Base-by-base conservation (phyloP, 805 yeast genomes). In the Kazachstania taianensis region DNA sequence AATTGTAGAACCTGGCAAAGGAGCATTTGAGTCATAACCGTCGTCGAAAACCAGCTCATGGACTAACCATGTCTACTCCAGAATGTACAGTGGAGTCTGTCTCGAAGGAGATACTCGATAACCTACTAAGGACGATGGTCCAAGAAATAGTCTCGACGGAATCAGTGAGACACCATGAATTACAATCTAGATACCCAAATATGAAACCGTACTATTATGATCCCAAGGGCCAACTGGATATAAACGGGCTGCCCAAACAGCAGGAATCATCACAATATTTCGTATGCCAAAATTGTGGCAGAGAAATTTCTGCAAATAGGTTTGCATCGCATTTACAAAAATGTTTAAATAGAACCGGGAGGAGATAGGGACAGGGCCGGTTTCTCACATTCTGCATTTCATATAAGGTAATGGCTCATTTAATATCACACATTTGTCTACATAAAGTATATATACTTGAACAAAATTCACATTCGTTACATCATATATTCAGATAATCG, bases 261-360 rank as follows among this genome's bases (percentile, higher is more conserved):
- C 57, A 49, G 33, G 62, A 57, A 28, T 53, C 57, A 4, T 52
- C 62, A 10, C 49, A 48, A 19, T 85, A 86, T 56, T 83, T 85
- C 48, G 72, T 66, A 38, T 89, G 98, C 60, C 68, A 70, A 4
- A 80, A 81, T 45, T 89, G 98, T 58, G 77, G 74, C 14, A 67
- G 98, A 38, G 84, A 79, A 49, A 80, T 89, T 6, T 89, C 95
- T 1, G 95, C 94, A 1, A 80, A 83, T 26, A 65, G 98, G 40
- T 87, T 84, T 66, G 96, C 97, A 2, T 86, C 83, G 28, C 98
- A 89, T 59, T 69, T 89, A 20, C 94, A 86, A 53, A 75, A 94
- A 48, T 89, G 98, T 54, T 59, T 86, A 17, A 83, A 84, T 30
- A 81, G 96, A 9, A 70, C 82, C 39, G 65, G 66, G 18, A 61